Conservation (phyloP, 106 monocot genomes). For the Dioscorea dumetorum region DNA sequence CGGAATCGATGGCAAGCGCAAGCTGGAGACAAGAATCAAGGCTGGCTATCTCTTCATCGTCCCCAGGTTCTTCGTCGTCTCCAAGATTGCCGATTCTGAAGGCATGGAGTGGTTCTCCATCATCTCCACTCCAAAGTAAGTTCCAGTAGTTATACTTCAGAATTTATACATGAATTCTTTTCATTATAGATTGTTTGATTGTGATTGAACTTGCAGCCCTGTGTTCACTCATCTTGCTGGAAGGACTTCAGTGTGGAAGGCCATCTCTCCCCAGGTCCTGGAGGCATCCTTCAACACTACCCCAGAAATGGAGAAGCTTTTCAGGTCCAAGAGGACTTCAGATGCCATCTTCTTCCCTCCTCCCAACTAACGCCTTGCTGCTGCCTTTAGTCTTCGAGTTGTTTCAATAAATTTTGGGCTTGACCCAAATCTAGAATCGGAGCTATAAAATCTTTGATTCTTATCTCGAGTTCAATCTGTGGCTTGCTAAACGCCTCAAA, state of each 20-base stretch:
- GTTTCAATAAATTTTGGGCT: too few species aligned
- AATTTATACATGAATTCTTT: too few species aligned
- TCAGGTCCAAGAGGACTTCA: slow-evolving; percentile 76
- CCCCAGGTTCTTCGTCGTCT: slow-evolving; percentile 84
- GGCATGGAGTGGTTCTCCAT: slow-evolving; percentile 96
- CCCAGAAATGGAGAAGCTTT: slow-evolving; percentile 66
- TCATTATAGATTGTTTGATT: too few species aligned
- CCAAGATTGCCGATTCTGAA: slow-evolving; percentile 71
- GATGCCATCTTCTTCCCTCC: slow-evolving; percentile 88
- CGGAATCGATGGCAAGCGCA: slow-evolving; percentile 63
- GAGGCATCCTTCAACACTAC: slow-evolving; percentile 63
- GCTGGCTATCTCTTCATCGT: slow-evolving; percentile 70
- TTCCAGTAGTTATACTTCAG: not conserved
- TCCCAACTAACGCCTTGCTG: slow-evolving; percentile 25
- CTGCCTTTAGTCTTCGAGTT: too few species aligned
- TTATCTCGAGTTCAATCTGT: too few species aligned
- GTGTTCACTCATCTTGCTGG: slow-evolving; percentile 82
- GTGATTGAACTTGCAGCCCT: slow-evolving; percentile 38
- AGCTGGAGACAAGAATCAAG: slow-evolving; percentile 48
- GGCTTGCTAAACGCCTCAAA: too few species aligned
- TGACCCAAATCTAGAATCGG: too few species aligned
- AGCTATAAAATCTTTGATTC: too few species aligned
- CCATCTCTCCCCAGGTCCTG: slow-evolving; percentile 64
- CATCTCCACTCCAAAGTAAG: slow-evolving; percentile 81
- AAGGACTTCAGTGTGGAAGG: slow-evolving; percentile 86